Evolutionary conservation across 371 early-diverging fungal species (phyloP).

Genomic region (Mortierella sp.): DNA sequence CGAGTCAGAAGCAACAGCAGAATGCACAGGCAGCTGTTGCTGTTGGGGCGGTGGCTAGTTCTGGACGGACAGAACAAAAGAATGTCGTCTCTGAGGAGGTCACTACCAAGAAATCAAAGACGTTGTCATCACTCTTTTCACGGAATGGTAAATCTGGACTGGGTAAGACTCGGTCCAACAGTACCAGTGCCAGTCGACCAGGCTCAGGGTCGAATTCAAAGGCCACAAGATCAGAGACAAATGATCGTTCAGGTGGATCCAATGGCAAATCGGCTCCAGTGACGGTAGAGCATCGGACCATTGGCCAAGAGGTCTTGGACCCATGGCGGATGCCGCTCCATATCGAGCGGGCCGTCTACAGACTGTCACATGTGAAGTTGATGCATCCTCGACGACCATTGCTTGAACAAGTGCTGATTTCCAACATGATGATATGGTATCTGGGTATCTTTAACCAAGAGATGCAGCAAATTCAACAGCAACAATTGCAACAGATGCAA

Average conservation of each 20-base stretch:
- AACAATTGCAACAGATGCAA: constrained; percentile 4
- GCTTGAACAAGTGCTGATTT: constrained; percentile 91
- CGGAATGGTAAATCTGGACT: constrained; percentile 29
- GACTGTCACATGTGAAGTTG: constrained; percentile 92
- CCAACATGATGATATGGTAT: constrained; percentile 97
- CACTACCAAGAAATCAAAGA: constrained; percentile 32
- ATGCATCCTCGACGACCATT: constrained; percentile 91
- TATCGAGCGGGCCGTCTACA: constrained; percentile 90
- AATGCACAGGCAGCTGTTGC: background rate
- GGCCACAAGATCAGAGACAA: no score
- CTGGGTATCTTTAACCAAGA: constrained; percentile 61
- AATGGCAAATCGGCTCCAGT: no score
- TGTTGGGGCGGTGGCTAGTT: no score
- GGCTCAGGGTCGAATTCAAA: no score
- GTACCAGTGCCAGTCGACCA: no score
- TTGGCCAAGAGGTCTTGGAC: no score
- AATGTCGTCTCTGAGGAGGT: background rate
- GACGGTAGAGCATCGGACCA: no score
- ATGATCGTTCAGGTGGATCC: no score
- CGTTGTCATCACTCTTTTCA: constrained; percentile 43
- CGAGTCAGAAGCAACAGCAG: background rate
- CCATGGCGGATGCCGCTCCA: constrained; percentile 68
- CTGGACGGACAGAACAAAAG: no score
- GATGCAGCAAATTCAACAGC: constrained; percentile 41
- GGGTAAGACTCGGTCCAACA: no score